Base-by-base conservation (phyloP, 148 eudicot genomes). In the Dysphania ambrosioides region DNA sequence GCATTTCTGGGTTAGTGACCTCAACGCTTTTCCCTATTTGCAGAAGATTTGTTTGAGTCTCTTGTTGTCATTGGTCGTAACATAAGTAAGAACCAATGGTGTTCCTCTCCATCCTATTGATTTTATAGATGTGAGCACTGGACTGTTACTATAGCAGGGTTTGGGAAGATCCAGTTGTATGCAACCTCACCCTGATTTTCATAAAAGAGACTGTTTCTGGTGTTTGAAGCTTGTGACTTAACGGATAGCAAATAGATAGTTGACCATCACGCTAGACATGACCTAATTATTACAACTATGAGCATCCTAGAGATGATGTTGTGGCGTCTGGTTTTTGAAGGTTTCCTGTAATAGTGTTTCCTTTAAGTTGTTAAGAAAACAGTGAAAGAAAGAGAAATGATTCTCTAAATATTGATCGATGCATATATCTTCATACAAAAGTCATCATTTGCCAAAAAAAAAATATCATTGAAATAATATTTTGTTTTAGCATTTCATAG, bases 31-130 rank as follows among this genome's bases (percentile, higher is more conserved):
- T 61, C 51, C 65, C 53, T 59, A 62, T 76, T 31, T 74, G 77
- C 88, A 95, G 99, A n/a, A n/a, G 99, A 95, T 80, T 71, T 87
- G n/a, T 81, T 94, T 8, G 99, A 95, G 85, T 95, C 96, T 75
- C 96, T 95, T 67, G 96, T 82, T 74, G 97, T 95, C 42, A 84
- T 95, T 81, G 97, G 99, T 66, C 93, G 99, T 67, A 92, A 95
- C 86, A 95, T 95, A 69, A 92, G 97, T 76, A 97, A 95, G 82
- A 95, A 90, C 78, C 73, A 82, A 90, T 79, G 99, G 93, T 68
- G 72, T 86, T 74, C 96, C 99, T 11, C 84, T 95, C 83, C 97
- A 92, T 81, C 99, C 99, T 34, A 86, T 95, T 77, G 99, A 95
- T 81, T 95, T 92, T 78, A 86, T 95, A 72, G 93, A 95, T 70